Evolutionary conservation across 805 yeast genomes (phyloP).

Genomic region (Metschnikowia hibisci): DNA sequence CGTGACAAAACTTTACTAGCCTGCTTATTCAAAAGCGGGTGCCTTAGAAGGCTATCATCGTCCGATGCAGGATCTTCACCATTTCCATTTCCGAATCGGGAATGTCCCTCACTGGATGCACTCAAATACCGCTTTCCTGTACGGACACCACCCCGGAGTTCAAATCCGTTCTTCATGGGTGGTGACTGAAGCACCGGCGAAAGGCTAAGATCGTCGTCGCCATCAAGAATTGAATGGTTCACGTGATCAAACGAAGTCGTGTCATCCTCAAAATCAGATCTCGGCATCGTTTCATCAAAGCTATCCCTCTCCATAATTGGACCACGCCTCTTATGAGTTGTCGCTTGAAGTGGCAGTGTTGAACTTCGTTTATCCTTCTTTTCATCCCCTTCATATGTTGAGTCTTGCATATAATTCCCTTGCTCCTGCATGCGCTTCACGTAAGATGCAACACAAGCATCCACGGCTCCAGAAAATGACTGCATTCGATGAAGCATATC

Average conservation of each 20-base stretch:
- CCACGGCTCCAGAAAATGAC: conserved; percentile 20
- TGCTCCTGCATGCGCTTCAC: conserved; percentile 16
- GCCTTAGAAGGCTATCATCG: conserved; percentile 10
- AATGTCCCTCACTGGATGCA: not conserved
- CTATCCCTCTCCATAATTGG: conserved; percentile 17
- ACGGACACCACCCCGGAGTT: not conserved
- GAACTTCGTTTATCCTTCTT: conserved; percentile 20
- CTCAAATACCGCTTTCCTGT: not conserved
- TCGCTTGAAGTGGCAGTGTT: conserved; percentile 22
- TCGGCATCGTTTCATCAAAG: conserved; percentile 24
- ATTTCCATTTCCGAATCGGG: not conserved
- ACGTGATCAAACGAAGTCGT: conserved; percentile 28
- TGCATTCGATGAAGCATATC: too few relatives aligned
- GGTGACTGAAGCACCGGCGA: conserved; percentile 23
- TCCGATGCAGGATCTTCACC: not conserved
- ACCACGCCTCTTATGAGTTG: conserved; percentile 9
- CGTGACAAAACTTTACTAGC: conserved; percentile 16
- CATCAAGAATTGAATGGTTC: conserved; percentile 23
- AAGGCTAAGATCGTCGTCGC: conserved; percentile 28
- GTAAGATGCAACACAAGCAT: conserved; percentile 26
- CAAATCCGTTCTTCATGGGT: not conserved
- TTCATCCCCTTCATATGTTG: not conserved
- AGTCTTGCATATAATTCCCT: not conserved
- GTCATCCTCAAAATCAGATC: conserved; percentile 26
- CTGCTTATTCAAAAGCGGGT: conserved; percentile 33